A percentile compares a stretch with the other conserved stretches of the same genome.
Evolutionary conservation across 2,329 filamentous ascomycete genomes (phyloP).

Genomic region (Ceratocystis albifundus): DNA sequence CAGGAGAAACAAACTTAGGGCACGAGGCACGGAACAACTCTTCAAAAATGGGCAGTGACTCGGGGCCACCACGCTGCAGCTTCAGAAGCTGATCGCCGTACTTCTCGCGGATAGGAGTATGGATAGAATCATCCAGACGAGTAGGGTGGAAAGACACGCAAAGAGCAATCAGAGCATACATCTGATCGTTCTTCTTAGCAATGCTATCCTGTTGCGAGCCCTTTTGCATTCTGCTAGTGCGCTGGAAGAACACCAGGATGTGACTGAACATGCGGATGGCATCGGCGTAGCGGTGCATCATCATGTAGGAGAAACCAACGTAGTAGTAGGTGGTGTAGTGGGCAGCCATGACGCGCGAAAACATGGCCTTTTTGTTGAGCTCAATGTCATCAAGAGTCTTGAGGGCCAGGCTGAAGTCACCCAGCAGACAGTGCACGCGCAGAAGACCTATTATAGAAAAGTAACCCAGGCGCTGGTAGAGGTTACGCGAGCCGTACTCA

Average conservation of each 20-base stretch:
- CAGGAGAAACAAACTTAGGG: conserved; percentile 98
- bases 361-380: conserved; percentile 99
- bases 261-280: conserved; percentile 99
- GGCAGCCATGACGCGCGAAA: conserved; percentile 96
- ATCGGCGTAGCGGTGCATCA: conserved; percentile 99
- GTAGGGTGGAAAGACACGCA: conserved; percentile 97
- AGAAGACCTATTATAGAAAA: conserved; percentile 98
- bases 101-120: conserved; percentile 95
- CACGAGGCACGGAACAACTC: conserved; percentile 96
- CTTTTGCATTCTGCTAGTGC: conserved; percentile 99
- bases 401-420: conserved; percentile 93
- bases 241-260: conserved; percentile 95
- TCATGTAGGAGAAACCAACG: conserved; percentile 99
- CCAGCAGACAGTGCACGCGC: conserved; percentile 88
- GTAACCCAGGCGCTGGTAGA: conserved; percentile 98
- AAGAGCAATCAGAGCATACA: conserved; percentile 98
- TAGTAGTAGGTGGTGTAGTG: conserved; percentile 99
- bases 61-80: conserved; percentile 90
- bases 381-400: conserved; percentile 99
- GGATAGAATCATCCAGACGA: conserved; percentile 94
- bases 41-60: conserved; percentile 92
- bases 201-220: conserved; percentile 96
- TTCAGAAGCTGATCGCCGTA: conserved; percentile 96
- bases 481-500: conserved; percentile 84
- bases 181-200: conserved; percentile 99